Conservation (phyloP, 768 basidiomycete species). For the Rhodosporidiobolus odoratus region DNA sequence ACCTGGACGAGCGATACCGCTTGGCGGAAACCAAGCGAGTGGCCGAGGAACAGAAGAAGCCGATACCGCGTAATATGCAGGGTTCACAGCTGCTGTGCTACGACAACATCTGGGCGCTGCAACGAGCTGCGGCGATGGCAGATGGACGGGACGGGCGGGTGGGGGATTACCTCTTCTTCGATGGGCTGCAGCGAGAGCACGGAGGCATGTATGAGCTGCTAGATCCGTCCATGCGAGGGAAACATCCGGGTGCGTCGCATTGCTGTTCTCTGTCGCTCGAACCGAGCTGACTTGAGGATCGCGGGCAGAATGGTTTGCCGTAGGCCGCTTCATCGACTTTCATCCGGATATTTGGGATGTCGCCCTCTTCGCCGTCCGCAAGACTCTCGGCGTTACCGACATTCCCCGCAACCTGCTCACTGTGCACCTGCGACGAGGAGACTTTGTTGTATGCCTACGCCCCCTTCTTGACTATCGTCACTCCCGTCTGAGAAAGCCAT, state of each 20-base stretch:
- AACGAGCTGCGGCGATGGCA: neutral
- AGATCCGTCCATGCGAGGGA: neutral
- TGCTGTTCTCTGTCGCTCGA: neutral
- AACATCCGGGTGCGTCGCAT: conserved; percentile 4
- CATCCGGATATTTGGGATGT: conserved; percentile 16
- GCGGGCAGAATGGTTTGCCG: conserved; percentile 6
- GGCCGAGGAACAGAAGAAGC: neutral
- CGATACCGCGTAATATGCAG: conserved; percentile 8
- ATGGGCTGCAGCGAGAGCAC: conserved; percentile 1
- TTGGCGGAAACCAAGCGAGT: neutral
- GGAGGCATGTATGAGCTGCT: conserved; percentile 4
- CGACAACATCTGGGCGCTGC: conserved; percentile 1
- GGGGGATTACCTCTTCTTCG: neutral
- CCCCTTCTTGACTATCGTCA: neutral
- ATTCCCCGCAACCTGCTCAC: neutral
- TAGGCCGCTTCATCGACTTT: conserved; percentile 22
- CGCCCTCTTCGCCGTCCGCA: conserved; percentile 4
- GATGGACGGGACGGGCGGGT: neutral
- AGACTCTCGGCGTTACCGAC: conserved; percentile 4
- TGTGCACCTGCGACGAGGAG: conserved; percentile 12
- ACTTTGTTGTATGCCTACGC: conserved; percentile 9
- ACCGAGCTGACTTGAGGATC: no score
- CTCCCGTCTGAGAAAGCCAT: no score
- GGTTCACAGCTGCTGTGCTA: conserved; percentile 6
- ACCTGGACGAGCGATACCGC: neutral